Percentiles rank a stretch among this genome's conserved stretches.
Evolutionary conservation across 306 rosid species (phyloP).

Genomic region (Cicer arietinum): DNA sequence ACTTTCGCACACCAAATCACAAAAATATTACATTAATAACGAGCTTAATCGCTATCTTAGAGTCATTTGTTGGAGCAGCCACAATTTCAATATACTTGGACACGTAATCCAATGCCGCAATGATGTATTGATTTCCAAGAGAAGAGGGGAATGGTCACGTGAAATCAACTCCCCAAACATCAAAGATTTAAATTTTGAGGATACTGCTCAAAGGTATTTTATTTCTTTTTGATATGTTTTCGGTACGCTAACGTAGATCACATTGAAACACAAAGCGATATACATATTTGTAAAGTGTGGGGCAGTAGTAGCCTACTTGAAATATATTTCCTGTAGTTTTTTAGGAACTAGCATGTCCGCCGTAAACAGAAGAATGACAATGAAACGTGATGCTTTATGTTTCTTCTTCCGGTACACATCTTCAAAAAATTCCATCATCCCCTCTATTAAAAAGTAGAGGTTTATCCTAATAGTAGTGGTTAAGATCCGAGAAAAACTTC

Average conservation of each 20-base stretch:
- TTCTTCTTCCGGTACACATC: background rate
- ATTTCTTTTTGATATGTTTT: background rate
- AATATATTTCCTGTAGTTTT: background rate
- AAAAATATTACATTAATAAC: too few relatives aligned
- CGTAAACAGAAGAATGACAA: background rate
- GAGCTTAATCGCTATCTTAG: too few relatives aligned
- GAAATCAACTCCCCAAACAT: background rate
- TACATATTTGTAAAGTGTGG: background rate
- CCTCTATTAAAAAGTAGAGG: background rate
- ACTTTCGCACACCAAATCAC: too few relatives aligned
- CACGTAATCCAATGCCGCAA: too few relatives aligned
- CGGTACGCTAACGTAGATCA: background rate
- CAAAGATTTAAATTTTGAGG: background rate
- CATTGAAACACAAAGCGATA: background rate
- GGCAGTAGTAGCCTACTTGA: background rate
- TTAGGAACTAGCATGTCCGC: background rate
- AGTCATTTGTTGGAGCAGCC: too few relatives aligned
- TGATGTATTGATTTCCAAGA: too few relatives aligned
- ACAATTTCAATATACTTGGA: too few relatives aligned
- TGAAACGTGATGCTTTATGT: background rate
- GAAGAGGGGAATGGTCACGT: too few relatives aligned
- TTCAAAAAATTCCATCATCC: background rate
- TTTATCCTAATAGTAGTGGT: background rate
- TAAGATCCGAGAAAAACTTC: background rate
- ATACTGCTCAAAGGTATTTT: background rate